A percentile compares a stretch with the other conserved stretches of the same genome.
Evolutionary conservation across 1,284 basidiomycete genomes (phyloP).

Genomic region (Vanrija pseudolonga): DNA sequence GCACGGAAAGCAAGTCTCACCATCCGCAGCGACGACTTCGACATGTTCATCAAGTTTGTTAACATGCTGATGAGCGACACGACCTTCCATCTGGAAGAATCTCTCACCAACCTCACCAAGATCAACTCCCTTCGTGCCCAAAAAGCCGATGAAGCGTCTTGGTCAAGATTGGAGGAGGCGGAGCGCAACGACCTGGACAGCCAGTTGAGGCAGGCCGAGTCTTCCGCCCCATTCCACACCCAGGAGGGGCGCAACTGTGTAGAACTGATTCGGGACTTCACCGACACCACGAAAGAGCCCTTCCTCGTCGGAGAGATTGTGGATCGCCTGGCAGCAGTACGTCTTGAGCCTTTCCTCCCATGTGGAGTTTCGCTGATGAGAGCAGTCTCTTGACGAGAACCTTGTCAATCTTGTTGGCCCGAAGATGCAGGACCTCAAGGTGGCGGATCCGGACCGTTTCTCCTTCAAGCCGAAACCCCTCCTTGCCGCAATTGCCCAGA

Average conservation of each 20-base stretch:
- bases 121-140: slow-evolving; percentile 81
- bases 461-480: slow-evolving; percentile 82
- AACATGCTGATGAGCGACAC: slow-evolving; percentile 99
- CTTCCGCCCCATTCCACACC: slow-evolving; percentile 78
- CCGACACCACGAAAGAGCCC: slow-evolving; percentile 81
- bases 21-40: slow-evolving; percentile 65
- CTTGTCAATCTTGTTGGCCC: slow-evolving; percentile 86
- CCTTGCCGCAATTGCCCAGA: slow-evolving; percentile 81
- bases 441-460: slow-evolving; percentile 83
- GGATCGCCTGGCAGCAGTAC: slow-evolving; percentile 89
- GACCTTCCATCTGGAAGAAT: slow-evolving; percentile 97
- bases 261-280: slow-evolving; percentile 84
- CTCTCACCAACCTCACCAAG: slow-evolving; percentile 79
- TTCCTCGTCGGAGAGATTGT: slow-evolving; percentile 98
- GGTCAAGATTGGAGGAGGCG: slow-evolving; percentile 63
- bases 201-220: slow-evolving; percentile 73
- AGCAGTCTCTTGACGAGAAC: slow-evolving; percentile 76
- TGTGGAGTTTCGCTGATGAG: neutral
- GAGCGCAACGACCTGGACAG: slow-evolving; percentile 80
- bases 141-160: slow-evolving; percentile 70
- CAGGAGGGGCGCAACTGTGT: slow-evolving; percentile 84
- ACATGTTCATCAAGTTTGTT: slow-evolving; percentile 90
- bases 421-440: slow-evolving; percentile 65
- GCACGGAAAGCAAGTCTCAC: too few relatives aligned
- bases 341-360: slow-evolving; percentile 6